phyloP scores from a whole-genome alignment of 2,329 filamentous ascomycete genomes.

The Thermoascus crustaceus region DNA sequence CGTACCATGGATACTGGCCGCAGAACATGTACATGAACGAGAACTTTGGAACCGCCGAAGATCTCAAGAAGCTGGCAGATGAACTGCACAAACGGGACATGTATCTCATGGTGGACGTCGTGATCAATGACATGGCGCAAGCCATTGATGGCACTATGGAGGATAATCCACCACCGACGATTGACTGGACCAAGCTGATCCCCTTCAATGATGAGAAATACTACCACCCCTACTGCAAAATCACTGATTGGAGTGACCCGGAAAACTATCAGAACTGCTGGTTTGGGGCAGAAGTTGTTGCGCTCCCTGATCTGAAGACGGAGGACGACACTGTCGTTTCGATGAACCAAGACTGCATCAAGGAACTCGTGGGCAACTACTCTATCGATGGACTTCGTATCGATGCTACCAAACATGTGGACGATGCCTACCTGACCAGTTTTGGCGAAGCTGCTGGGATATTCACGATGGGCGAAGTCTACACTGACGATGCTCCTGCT shows the following conservation, averaged over 20 bases:
- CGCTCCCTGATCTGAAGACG: slow-evolving; percentile 41
- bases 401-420: slow-evolving; percentile 42
- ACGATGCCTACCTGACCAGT: slow-evolving; percentile 30
- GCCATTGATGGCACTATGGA: slow-evolving; percentile 7
- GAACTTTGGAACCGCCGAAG: slow-evolving; percentile 39
- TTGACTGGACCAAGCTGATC: slow-evolving; percentile 12
- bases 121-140: slow-evolving; percentile 28
- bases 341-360: slow-evolving; percentile 34
- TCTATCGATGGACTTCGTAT: slow-evolving; percentile 43
- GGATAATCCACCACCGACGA: slow-evolving; percentile 2
- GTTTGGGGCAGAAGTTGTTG: slow-evolving; percentile 38
- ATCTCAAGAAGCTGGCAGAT: slow-evolving; percentile 35
- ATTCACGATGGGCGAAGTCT: slow-evolving; percentile 42
- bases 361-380: slow-evolving; percentile 34
- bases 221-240: slow-evolving; percentile 13
- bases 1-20: slow-evolving; percentile 43
- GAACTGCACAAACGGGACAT: slow-evolving; percentile 37
- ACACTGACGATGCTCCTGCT: slow-evolving; percentile 24
- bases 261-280: slow-evolving; percentile 24
- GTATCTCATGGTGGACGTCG: slow-evolving; percentile 45
- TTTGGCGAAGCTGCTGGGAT: slow-evolving; percentile 29
- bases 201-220: slow-evolving; percentile 16
- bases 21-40: slow-evolving; percentile 40
- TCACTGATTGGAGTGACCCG: slow-evolving; percentile 11
- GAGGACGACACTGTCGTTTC: slow-evolving; percentile 32